A percentile compares a stretch with the other conserved stretches of the same genome.
Evolutionary conservation across 257 asterid genomes (phyloP).

Genomic region (Jacaranda mimosifolia): DNA sequence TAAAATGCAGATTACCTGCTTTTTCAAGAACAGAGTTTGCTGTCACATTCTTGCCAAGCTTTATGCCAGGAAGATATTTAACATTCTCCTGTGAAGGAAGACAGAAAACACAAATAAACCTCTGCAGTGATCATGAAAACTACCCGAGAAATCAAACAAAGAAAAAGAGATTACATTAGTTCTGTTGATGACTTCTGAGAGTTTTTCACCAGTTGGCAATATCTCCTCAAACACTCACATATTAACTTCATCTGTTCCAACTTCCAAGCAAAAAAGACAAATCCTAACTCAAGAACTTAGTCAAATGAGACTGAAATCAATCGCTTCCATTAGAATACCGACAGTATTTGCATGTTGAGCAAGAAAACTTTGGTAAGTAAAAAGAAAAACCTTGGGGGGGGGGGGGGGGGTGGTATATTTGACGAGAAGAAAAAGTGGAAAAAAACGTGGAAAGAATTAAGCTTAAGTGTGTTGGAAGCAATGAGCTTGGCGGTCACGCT

Average conservation of each 20-base stretch:
- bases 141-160: not conserved
- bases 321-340: not conserved
- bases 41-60: constrained; percentile 82
- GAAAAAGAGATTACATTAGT: constrained; percentile 52
- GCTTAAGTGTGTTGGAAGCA: constrained; percentile 75
- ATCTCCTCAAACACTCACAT: constrained; percentile 88
- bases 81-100: constrained; percentile 69
- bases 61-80: constrained; percentile 82
- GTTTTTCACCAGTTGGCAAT: constrained; percentile 66
- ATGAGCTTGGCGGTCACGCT: constrained; percentile 93
- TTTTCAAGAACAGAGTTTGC: constrained; percentile 82
- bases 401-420: too few species aligned
- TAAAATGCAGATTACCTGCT: constrained; percentile 58
- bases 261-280: not conserved
- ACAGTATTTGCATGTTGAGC: not conserved
- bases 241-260: constrained; percentile 66
- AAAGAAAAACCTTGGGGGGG: too few species aligned
- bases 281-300: too few species aligned
- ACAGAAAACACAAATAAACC: not conserved
- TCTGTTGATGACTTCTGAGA: constrained; percentile 68
- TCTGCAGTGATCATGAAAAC: constrained; percentile 8
- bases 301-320: not conserved
- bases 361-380: too few species aligned
- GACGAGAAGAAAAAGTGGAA: not conserved
- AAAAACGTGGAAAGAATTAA: constrained; percentile 71